Conservation (phyloP, 495 filamentous ascomycete species). For the Filosporella fistucella region DNA sequence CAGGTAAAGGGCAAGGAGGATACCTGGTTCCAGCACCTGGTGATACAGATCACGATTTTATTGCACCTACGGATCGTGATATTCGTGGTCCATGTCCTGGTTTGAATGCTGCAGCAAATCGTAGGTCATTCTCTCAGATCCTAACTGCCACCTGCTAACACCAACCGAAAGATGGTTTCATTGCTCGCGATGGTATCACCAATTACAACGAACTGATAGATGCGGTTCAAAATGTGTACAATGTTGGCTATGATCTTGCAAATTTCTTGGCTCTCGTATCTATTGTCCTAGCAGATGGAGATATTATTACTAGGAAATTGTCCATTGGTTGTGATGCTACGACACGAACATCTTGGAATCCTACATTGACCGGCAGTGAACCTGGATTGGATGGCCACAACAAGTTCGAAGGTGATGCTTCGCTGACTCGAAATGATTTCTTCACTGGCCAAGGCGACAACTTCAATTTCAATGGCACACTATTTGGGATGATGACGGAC, state of each 20-base stretch:
- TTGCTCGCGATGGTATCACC: slow-evolving; percentile 37
- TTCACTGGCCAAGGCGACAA: slow-evolving; percentile 32
- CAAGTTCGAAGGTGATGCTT: slow-evolving; percentile 38
- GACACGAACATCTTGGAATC: slow-evolving; percentile 28
- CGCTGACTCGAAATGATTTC: slow-evolving; percentile 37
- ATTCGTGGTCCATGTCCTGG: slow-evolving; percentile 20
- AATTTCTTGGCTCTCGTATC: slow-evolving; percentile 30
- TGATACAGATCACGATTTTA: slow-evolving; percentile 28
- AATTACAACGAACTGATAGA: slow-evolving; percentile 37
- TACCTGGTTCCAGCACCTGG: slow-evolving; percentile 30
- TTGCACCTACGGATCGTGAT: slow-evolving; percentile 15
- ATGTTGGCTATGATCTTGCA: slow-evolving; percentile 35
- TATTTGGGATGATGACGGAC: slow-evolving; percentile 31
- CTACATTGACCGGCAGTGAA: slow-evolving; percentile 30
- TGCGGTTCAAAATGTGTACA: slow-evolving; percentile 38
- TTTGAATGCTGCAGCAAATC: slow-evolving; percentile 31
- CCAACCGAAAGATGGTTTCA: no score
- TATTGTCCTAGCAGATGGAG: slow-evolving; percentile 29
- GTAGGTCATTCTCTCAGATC: no score
- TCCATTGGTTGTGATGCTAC: slow-evolving; percentile 41
- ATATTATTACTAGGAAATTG: slow-evolving; percentile 32
- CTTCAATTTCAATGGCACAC: slow-evolving; percentile 35
- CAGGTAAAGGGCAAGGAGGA: slow-evolving; percentile 30
- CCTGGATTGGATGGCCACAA: slow-evolving; percentile 38
- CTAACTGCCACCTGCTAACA: no score